Evolutionary conservation across 116 monocot species (phyloP).

Genomic region (Dioscorea cayenensis): DNA sequence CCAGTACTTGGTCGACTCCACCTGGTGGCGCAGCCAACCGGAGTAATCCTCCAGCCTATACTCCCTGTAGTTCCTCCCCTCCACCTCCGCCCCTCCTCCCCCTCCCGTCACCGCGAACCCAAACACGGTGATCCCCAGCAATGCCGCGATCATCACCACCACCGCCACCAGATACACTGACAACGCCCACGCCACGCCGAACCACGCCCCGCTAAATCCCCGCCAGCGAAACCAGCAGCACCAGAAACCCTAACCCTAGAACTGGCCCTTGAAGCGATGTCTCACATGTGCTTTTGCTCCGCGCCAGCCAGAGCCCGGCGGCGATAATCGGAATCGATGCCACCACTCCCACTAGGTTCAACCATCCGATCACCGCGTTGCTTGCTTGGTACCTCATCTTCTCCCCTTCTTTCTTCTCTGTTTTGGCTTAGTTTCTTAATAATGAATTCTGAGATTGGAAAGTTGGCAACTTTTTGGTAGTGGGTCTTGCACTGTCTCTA

Average conservation of each 20-base stretch:
- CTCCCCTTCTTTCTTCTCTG: neutral
- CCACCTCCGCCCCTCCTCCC: conserved; percentile 25
- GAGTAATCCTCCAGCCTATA: conserved; percentile 26
- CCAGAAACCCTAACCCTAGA: conserved; percentile 25
- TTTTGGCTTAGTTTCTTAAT: neutral
- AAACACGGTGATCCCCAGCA: conserved; percentile 25
- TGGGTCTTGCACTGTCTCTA: neutral
- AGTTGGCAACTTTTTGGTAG: neutral
- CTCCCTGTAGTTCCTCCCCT: conserved; percentile 22
- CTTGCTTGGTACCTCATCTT: conserved; percentile 42
- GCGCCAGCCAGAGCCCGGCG: conserved; percentile 71
- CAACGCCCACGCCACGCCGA: conserved; percentile 22
- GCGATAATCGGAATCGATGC: conserved; percentile 91
- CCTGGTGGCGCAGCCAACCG: conserved; percentile 19
- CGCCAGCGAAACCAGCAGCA: conserved; percentile 27
- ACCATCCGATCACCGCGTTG: conserved; percentile 86
- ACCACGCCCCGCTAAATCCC: conserved; percentile 34
- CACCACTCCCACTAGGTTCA: conserved; percentile 75
- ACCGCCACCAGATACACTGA: conserved; percentile 29
- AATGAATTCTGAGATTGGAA: neutral
- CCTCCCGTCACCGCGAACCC: conserved; percentile 33
- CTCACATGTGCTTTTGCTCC: conserved; percentile 32
- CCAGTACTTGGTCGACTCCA: conserved; percentile 18
- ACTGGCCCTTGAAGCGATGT: conserved; percentile 28
- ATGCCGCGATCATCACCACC: conserved; percentile 16